These are phyloP conservation scores for Lagerstroemia speciosa DNA, from an alignment of 345 rosid species.

Conservation along the genomic window DNA sequence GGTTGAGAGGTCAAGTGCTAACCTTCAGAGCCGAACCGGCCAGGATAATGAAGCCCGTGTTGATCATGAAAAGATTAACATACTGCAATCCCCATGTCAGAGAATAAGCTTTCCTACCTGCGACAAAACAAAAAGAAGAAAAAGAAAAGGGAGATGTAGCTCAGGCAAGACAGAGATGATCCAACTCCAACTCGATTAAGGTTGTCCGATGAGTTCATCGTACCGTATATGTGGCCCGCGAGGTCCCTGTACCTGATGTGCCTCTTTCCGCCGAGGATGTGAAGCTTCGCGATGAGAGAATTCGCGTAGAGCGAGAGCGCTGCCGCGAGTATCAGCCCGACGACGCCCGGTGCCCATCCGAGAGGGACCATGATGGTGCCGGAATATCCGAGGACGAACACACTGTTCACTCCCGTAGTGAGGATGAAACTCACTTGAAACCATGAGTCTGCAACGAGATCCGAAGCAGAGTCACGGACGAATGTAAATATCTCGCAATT, in stretches of 20 bases:
- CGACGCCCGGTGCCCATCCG: conserved; percentile 73
- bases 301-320: conserved; percentile 68
- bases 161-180: background rate
- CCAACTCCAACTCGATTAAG: background rate
- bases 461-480: background rate
- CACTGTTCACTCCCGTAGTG: conserved; percentile 82
- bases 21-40: conserved; percentile 84
- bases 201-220: background rate
- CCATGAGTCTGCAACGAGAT: conserved; percentile 68
- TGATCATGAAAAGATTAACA: conserved; percentile 75
- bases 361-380: conserved; percentile 83
- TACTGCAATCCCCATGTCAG: conserved; percentile 70
- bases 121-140: background rate
- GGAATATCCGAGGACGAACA: conserved; percentile 80
- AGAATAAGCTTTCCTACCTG: conserved; percentile 62
- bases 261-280: conserved; percentile 77
- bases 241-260: conserved; percentile 93
- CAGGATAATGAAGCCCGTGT: conserved; percentile 63
- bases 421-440: conserved; percentile 74
- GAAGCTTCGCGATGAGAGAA: conserved; percentile 71
- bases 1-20: background rate
- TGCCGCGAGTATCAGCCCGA: conserved; percentile 62
- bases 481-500: no score
- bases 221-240: conserved; percentile 74
- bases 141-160: background rate